These are phyloP conservation scores for Leucoagaricus sp. DNA, from an alignment of 1,284 basidiomycete species.

Conservation along the genomic window DNA sequence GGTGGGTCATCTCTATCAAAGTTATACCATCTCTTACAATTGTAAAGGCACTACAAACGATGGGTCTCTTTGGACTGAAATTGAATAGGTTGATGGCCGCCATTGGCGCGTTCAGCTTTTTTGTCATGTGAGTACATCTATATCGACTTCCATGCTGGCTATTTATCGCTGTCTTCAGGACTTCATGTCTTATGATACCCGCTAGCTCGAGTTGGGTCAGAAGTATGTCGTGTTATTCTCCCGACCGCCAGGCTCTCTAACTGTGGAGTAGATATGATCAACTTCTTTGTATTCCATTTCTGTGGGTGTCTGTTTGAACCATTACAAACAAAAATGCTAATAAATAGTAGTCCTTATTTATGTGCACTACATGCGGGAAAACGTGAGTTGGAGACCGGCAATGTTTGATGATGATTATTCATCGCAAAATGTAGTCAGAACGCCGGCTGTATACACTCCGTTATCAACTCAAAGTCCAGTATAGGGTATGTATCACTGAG, in stretches of 20 bases:
- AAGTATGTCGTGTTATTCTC: conserved; percentile 41
- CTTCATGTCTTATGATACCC: conserved; percentile 57
- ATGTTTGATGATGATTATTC: not conserved
- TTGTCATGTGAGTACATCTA: conserved; percentile 51
- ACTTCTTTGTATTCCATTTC: conserved; percentile 65
- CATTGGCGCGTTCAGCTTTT: conserved; percentile 57
- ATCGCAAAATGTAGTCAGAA: conserved; percentile 35
- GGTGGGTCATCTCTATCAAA: conserved; percentile 21
- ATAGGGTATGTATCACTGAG: no score
- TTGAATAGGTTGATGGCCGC: conserved; percentile 69
- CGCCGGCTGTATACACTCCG: conserved; percentile 45
- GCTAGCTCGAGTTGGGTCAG: conserved; percentile 49
- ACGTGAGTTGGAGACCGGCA: conserved; percentile 30
- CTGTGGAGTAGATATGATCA: conserved; percentile 53
- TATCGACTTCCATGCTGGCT: not conserved
- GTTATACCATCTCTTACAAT: conserved; percentile 5
- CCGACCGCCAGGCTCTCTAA: conserved; percentile 8
- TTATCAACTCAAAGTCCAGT: conserved; percentile 73
- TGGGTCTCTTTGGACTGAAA: conserved; percentile 78
- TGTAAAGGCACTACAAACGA: conserved; percentile 68
- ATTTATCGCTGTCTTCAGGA: conserved; percentile 33
- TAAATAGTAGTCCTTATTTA: conserved; percentile 50
- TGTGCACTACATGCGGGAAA: conserved; percentile 51
- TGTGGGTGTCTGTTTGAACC: conserved; percentile 40
- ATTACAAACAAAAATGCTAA: conserved; percentile 1